Conservation (phyloP, 495 filamentous ascomycete species). For the Delitschia confertaspora region DNA sequence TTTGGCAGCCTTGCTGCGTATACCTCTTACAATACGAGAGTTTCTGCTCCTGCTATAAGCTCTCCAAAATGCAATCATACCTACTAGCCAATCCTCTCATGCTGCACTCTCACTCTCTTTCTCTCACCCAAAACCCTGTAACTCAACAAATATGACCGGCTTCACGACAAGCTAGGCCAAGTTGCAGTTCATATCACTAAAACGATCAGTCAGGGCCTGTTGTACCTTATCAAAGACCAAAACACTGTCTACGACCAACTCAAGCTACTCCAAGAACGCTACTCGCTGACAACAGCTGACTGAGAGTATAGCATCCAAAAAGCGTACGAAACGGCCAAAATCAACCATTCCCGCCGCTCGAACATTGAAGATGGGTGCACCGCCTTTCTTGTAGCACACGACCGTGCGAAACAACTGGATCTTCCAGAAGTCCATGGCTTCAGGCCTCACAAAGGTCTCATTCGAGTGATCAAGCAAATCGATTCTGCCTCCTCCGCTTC, state of each 20-base stretch:
- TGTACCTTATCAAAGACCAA: not conserved
- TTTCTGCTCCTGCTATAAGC: too few species aligned
- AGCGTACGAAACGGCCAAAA: not conserved
- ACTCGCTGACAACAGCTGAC: not conserved
- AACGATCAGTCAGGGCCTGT: not conserved
- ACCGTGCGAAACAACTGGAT: not conserved
- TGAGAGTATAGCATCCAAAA: not conserved
- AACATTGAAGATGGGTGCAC: slow-evolving; percentile 1
- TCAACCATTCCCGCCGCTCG: not conserved
- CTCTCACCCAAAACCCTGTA: too few species aligned
- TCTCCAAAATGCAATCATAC: too few species aligned
- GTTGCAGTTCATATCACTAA: slow-evolving; percentile 2
- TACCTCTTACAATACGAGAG: too few species aligned
- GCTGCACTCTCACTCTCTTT: too few species aligned
- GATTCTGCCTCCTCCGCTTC: not conserved
- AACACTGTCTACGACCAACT: not conserved
- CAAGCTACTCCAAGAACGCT: not conserved
- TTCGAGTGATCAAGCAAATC: slow-evolving; percentile 1
- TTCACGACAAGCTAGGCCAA: slow-evolving; percentile 2
- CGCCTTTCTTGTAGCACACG: not conserved
- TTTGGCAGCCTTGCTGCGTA: too few species aligned
- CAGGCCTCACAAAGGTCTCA: not conserved
- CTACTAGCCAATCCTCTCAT: too few species aligned
- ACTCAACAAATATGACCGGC: slow-evolving; percentile 1
- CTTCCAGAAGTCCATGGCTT: slow-evolving; percentile 1